A percentile compares a stretch with the other conserved stretches of the same genome.
Evolutionary conservation across 2,329 filamentous ascomycete genomes (phyloP).

Genomic region (Rhynchosporium secalis): DNA sequence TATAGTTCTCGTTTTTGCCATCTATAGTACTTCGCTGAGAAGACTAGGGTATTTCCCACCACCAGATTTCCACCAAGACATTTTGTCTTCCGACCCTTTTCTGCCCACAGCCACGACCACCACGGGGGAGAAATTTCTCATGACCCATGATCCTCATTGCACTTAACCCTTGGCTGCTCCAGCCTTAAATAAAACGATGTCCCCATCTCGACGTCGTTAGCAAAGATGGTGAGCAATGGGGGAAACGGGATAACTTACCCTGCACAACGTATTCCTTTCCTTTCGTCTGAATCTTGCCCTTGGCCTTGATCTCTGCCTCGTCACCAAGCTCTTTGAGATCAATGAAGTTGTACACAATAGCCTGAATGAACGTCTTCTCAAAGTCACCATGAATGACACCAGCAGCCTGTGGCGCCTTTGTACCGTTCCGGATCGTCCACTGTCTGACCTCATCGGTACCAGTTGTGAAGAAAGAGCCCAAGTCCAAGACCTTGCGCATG

Average conservation of each 20-base stretch:
- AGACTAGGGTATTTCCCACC: constrained; percentile 10
- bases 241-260: no score
- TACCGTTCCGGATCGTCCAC: constrained; percentile 95
- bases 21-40: constrained; percentile 3
- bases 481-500: constrained; percentile 89
- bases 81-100: background rate
- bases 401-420: constrained; percentile 95
- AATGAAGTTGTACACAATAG: constrained; percentile 86
- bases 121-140: background rate
- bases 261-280: constrained; percentile 89
- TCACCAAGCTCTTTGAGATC: constrained; percentile 83
- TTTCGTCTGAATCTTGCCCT: constrained; percentile 97
- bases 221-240: no score
- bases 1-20: constrained; percentile 3
- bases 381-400: constrained; percentile 99
- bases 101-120: no score
- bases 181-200: constrained; percentile 38
- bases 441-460: constrained; percentile 95
- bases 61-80: background rate
- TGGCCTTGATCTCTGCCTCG: constrained; percentile 84
- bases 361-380: constrained; percentile 99
- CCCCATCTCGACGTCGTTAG: constrained; percentile 63
- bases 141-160: background rate
- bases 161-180: constrained; percentile 36
- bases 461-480: constrained; percentile 96